Evolutionary conservation across 371 early-diverging fungal genomes (phyloP).

Genomic region (Saksenaea vasiformis): DNA sequence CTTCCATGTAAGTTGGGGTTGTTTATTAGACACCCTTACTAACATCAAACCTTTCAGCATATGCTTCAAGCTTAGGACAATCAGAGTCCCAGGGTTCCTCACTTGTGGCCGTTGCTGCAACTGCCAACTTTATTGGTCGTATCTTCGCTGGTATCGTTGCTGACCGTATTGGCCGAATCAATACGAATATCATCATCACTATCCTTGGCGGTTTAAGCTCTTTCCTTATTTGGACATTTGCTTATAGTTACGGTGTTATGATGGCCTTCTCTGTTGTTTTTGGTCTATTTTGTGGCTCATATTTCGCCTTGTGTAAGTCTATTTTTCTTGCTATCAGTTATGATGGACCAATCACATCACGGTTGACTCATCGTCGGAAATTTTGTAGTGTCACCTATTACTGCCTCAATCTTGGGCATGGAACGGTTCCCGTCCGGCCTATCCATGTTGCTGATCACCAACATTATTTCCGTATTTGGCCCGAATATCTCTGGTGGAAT

Average conservation of each 20-base stretch:
- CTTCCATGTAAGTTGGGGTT: constrained; percentile 38
- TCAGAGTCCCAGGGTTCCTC: constrained; percentile 31
- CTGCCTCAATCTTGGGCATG: constrained; percentile 33
- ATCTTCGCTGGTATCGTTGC: constrained; percentile 45
- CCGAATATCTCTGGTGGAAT: constrained; percentile 44
- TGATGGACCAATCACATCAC: too few relatives aligned
- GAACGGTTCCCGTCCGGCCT: constrained; percentile 45
- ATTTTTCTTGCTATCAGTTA: not conserved
- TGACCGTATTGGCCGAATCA: constrained; percentile 51
- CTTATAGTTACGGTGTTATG: constrained; percentile 37
- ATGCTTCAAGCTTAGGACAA: constrained; percentile 33
- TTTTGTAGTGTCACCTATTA: constrained; percentile 40
- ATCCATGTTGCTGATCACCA: constrained; percentile 33
- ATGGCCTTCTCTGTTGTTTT: constrained; percentile 43
- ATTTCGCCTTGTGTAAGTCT: constrained; percentile 36
- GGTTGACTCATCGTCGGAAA: not conserved
- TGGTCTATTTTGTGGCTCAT: constrained; percentile 45
- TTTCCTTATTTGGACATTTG: constrained; percentile 57
- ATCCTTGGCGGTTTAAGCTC: constrained; percentile 33
- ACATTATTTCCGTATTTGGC: constrained; percentile 32
- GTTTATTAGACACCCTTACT: not conserved
- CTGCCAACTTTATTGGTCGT: constrained; percentile 63
- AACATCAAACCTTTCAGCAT: constrained; percentile 14
- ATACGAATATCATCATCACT: constrained; percentile 35
- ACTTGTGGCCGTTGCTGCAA: constrained; percentile 42